Conservation (phyloP, 2,329 filamentous ascomycete species). For the Ophiostoma montium region DNA sequence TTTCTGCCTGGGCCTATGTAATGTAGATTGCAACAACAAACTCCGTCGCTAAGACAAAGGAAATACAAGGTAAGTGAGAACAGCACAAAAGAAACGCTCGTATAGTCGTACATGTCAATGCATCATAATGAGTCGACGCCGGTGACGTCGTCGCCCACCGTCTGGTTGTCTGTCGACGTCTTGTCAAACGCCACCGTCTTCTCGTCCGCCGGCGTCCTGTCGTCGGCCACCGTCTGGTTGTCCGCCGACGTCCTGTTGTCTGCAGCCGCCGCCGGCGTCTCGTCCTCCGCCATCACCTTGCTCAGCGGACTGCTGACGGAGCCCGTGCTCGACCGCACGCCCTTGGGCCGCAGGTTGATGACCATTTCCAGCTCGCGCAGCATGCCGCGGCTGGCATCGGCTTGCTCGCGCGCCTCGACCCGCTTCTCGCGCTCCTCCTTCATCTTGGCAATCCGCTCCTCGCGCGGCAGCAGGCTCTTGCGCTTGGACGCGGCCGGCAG, state of each 20-base stretch:
- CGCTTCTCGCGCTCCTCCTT: constrained; percentile 71
- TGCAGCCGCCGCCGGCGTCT: no score
- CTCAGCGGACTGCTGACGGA: background rate
- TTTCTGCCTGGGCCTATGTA: background rate
- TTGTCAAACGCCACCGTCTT: no score
- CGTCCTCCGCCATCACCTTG: background rate
- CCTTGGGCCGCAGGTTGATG: constrained; percentile 38
- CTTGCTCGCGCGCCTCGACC: constrained; percentile 55
- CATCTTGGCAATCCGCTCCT: constrained; percentile 78
- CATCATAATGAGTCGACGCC: constrained; percentile 5
- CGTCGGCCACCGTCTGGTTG: no score
- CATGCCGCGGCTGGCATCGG: constrained; percentile 78
- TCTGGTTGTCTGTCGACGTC: no score
- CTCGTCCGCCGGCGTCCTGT: no score
- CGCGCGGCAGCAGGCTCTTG: constrained; percentile 58
- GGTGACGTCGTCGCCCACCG: background rate
- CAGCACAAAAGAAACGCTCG: background rate
- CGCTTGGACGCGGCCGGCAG: constrained; percentile 45
- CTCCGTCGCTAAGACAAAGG: no score
- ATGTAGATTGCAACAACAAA: background rate
- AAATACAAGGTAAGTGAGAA: background rate
- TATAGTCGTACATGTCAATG: background rate
- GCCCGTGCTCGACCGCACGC: background rate
- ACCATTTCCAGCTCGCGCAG: constrained; percentile 84
- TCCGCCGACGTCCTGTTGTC: no score